A percentile compares a stretch with the other conserved stretches of the same genome.
phyloP scores from a whole-genome alignment of 148 eudicot species.

The Chenopodium album region DNA sequence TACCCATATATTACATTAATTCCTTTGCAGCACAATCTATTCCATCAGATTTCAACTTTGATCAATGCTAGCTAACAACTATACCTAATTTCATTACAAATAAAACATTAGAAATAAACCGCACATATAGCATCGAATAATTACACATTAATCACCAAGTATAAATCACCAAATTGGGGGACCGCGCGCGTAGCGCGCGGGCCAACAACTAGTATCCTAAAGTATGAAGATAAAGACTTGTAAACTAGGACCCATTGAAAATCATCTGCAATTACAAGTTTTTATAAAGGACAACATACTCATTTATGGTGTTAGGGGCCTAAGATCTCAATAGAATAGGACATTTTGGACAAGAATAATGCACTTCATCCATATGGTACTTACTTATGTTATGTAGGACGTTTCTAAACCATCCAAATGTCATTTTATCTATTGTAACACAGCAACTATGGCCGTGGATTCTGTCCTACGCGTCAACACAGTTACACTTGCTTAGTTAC shows the following conservation, averaged over 20 bases:
- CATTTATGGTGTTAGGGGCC: slow-evolving; percentile 8
- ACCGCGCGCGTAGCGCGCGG: no score
- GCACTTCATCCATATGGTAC: slow-evolving; percentile 4
- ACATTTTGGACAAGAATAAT: slow-evolving; percentile 5
- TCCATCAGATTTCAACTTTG: no score
- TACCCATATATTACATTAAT: no score
- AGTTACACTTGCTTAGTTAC: not conserved
- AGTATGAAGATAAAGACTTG: not conserved
- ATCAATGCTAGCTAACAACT: no score
- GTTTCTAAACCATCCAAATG: not conserved
- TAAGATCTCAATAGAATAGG: slow-evolving; percentile 10
- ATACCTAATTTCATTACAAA: no score
- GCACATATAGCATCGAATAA: no score
- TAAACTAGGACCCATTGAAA: slow-evolving; percentile 20
- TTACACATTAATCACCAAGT: no score
- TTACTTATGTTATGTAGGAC: not conserved
- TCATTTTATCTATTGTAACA: not conserved
- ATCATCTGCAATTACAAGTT: slow-evolving; percentile 4
- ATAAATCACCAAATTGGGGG: no score
- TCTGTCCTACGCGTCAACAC: not conserved
- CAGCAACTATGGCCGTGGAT: not conserved
- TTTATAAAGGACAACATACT: not conserved
- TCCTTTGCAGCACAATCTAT: no score
- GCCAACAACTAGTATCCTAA: not conserved
- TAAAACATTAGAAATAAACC: no score